Percentiles rank a stretch among this genome's conserved stretches.
phyloP scores from a whole-genome alignment of 179 eudicot species.

The Beta lomatogona region DNA sequence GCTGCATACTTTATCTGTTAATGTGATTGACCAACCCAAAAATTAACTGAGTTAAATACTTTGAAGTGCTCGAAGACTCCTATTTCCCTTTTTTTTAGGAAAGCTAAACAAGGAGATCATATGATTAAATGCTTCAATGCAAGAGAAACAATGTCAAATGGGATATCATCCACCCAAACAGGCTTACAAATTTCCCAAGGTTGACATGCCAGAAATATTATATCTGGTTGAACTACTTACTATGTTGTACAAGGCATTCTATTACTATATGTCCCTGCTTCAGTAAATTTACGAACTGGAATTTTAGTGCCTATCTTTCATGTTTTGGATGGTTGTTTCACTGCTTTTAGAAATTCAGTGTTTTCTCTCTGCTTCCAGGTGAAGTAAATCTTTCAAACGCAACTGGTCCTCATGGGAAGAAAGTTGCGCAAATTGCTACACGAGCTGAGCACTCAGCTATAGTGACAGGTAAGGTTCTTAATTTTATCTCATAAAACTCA shows the following conservation, averaged over 20 bases:
- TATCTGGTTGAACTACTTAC: neutral
- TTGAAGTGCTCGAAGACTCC: neutral
- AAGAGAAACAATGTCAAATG: too few species aligned
- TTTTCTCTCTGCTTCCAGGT: conserved; percentile 14
- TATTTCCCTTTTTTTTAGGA: too few species aligned
- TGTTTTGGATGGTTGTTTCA: neutral
- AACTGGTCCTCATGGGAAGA: conserved; percentile 39
- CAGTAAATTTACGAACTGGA: neutral
- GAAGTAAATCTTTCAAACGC: conserved; percentile 33
- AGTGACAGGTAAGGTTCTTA: conserved; percentile 50
- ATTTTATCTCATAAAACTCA: neutral
- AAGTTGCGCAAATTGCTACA: conserved; percentile 60
- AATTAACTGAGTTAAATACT: neutral
- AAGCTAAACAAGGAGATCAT: too few species aligned
- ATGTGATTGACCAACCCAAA: neutral
- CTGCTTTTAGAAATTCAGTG: neutral
- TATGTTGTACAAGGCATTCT: neutral
- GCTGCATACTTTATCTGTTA: conserved; percentile 47
- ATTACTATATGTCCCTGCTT: neutral
- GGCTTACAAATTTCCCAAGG: too few species aligned
- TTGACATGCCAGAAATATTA: neutral
- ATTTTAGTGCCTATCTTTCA: neutral
- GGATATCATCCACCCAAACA: too few species aligned
- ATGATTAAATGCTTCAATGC: too few species aligned
- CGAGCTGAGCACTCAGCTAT: conserved; percentile 92